Evolutionary conservation across 1,284 basidiomycete species (phyloP).

Genomic region (Ceratobasidium sp.): DNA sequence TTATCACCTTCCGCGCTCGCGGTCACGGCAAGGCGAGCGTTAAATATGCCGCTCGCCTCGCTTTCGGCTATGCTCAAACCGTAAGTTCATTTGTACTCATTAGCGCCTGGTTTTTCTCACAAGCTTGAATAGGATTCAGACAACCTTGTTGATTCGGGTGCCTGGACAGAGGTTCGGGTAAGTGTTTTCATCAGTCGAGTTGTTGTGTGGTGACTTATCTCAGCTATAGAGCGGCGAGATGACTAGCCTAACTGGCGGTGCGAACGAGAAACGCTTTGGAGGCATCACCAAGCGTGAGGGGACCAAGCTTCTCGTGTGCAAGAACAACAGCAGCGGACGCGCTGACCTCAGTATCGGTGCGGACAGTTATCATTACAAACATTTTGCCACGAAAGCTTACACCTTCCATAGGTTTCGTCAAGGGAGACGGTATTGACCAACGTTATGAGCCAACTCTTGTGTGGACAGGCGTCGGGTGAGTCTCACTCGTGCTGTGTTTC

Average conservation of each 20-base stretch:
- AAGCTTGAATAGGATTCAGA: not conserved
- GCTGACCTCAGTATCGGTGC: conserved; percentile 30
- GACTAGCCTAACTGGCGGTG: not conserved
- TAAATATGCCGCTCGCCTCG: conserved; percentile 16
- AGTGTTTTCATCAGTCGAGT: not conserved
- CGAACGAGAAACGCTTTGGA: conserved; percentile 6
- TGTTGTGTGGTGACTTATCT: not conserved
- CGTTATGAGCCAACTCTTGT: conserved; percentile 35
- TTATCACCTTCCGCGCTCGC: conserved; percentile 29
- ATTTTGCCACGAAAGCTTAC: not conserved
- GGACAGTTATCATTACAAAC: not conserved
- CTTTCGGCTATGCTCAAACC: conserved; percentile 34
- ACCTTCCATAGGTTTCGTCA: conserved; percentile 13
- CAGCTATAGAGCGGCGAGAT: conserved; percentile 15
- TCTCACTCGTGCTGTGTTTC: too few relatives aligned
- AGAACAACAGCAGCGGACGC: conserved; percentile 24
- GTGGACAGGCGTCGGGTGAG: conserved; percentile 35
- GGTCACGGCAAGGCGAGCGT: conserved; percentile 26
- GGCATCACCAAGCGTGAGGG: not conserved
- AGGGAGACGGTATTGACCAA: conserved; percentile 29
- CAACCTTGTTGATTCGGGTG: conserved; percentile 28
- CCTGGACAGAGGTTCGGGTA: conserved; percentile 37
- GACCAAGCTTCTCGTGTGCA: conserved; percentile 23
- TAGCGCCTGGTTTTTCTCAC: too few relatives aligned
- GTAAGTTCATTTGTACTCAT: not conserved